Conservation (phyloP, 2,329 filamentous ascomycete genomes). For the Grosmannia serpens region DNA sequence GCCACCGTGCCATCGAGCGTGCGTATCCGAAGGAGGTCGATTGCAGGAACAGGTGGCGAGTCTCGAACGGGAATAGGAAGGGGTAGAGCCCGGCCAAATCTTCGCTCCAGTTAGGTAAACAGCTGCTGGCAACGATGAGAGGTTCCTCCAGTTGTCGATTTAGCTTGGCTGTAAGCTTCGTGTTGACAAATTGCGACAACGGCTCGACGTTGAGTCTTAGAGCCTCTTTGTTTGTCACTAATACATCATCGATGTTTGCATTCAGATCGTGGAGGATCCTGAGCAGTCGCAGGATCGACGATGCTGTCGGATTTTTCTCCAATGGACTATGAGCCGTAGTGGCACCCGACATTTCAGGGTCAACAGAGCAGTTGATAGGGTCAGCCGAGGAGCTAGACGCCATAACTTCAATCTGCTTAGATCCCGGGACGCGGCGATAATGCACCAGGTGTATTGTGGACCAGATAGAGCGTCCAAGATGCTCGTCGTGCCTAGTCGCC, state of each 20-base stretch:
- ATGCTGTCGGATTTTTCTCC: constrained; percentile 70
- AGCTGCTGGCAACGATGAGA: constrained; percentile 92
- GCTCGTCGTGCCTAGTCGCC: constrained; percentile 42
- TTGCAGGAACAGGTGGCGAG: constrained; percentile 88
- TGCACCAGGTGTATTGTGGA: constrained; percentile 83
- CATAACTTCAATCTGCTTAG: constrained; percentile 61
- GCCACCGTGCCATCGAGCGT: constrained; percentile 94
- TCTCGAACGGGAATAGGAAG: constrained; percentile 97
- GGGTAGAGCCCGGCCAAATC: constrained; percentile 88
- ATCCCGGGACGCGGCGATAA: constrained; percentile 76
- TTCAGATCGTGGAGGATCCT: constrained; percentile 90
- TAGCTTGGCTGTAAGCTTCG: constrained; percentile 92
- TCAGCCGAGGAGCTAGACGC: constrained; percentile 27
- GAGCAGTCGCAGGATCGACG: constrained; percentile 76
- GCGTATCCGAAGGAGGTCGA: constrained; percentile 98
- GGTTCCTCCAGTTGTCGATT: constrained; percentile 96
- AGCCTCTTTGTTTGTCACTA: constrained; percentile 63
- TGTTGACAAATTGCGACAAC: constrained; percentile 91
- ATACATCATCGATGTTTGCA: constrained; percentile 81
- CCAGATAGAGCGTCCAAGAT: constrained; percentile 70
- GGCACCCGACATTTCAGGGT: neutral
- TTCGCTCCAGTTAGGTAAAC: constrained; percentile 90
- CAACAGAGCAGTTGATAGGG: constrained; percentile 28
- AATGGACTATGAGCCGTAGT: constrained; percentile 59
- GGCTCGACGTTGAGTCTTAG: constrained; percentile 69